These are phyloP conservation scores for Paraleonurus japonicus DNA, from an alignment of 257 asterid species.

Conservation along the genomic window DNA sequence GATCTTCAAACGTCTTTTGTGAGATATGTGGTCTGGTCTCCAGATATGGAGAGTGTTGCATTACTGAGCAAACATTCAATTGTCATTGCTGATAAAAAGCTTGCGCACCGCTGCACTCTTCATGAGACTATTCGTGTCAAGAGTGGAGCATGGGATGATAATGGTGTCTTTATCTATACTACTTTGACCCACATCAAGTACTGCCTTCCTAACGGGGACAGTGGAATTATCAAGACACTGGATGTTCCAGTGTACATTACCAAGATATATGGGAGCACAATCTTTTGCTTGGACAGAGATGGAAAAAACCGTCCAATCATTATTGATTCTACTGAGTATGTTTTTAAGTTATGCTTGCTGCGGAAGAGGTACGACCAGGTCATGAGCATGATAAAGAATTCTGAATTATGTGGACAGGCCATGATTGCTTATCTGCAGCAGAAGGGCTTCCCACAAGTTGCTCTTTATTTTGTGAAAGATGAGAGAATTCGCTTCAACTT, in stretches of 20 bases:
- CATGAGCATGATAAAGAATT: slow-evolving; percentile 90
- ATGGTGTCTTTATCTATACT: slow-evolving; percentile 90
- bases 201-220: slow-evolving; percentile 96
- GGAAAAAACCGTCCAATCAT: slow-evolving; percentile 86
- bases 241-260: slow-evolving; percentile 89
- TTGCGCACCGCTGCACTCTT: slow-evolving; percentile 89
- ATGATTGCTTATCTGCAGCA: slow-evolving; percentile 81
- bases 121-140: slow-evolving; percentile 98
- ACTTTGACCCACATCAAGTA: slow-evolving; percentile 94
- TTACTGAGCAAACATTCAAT: slow-evolving; percentile 93
- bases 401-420: slow-evolving; percentile 95
- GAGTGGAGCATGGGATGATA: slow-evolving; percentile 99
- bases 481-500: slow-evolving; percentile 78
- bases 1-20: slow-evolving; percentile 83
- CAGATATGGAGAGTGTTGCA: slow-evolving; percentile 91
- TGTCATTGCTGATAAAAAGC: slow-evolving; percentile 88
- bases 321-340: slow-evolving; percentile 86
- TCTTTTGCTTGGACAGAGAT: slow-evolving; percentile 94
- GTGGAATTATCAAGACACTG: slow-evolving; percentile 88
- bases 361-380: slow-evolving; percentile 89
- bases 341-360: slow-evolving; percentile 71
- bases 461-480: slow-evolving; percentile 89
- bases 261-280: slow-evolving; percentile 75
- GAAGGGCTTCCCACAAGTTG: slow-evolving; percentile 49
- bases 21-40: slow-evolving; percentile 90